Percentiles rank a stretch among this genome's conserved stretches.
Conservation (phyloP, 2,329 filamentous ascomycete species). For the Hypoxylon sp. region DNA sequence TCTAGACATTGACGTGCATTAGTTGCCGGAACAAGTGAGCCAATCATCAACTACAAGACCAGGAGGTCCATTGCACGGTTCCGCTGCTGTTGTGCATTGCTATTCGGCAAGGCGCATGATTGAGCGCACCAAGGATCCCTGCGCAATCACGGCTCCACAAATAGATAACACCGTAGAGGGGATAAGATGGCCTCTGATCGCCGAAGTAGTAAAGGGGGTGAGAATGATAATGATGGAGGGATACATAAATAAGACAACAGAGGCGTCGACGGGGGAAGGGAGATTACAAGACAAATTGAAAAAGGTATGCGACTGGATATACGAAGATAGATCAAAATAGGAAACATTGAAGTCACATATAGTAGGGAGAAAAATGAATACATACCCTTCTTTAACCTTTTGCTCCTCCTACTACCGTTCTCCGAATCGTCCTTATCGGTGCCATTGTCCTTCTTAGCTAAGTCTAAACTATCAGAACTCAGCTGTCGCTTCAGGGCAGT, state of each 20-base stretch:
- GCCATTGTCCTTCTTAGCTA: slow-evolving; percentile 63
- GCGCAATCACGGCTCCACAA: slow-evolving; percentile 27
- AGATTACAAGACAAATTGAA: neutral
- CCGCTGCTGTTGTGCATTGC: slow-evolving; percentile 32
- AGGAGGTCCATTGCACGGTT: slow-evolving; percentile 19
- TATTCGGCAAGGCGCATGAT: slow-evolving; percentile 43
- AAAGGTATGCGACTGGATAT: neutral
- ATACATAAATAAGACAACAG: neutral
- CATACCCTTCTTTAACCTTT: slow-evolving; percentile 90
- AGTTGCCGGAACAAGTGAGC: slow-evolving; percentile 51
- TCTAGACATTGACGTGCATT: slow-evolving; percentile 61
- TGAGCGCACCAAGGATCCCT: slow-evolving; percentile 31
- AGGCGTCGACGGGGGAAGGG: neutral
- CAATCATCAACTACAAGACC: slow-evolving; percentile 47
- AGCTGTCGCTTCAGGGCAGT: slow-evolving; percentile 83
- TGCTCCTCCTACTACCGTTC: slow-evolving; percentile 83
- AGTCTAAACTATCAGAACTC: slow-evolving; percentile 70
- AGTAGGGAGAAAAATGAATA: slow-evolving; percentile 28
- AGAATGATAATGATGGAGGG: neutral
- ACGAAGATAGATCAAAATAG: neutral
- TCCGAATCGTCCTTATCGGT: slow-evolving; percentile 73
- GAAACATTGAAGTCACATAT: neutral
- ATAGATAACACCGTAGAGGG: slow-evolving; percentile 26
- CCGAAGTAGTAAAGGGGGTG: neutral
- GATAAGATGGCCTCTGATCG: slow-evolving; percentile 3